These are phyloP conservation scores for Lantana camara DNA, from an alignment of 257 asterid species.

Conservation along the genomic window DNA sequence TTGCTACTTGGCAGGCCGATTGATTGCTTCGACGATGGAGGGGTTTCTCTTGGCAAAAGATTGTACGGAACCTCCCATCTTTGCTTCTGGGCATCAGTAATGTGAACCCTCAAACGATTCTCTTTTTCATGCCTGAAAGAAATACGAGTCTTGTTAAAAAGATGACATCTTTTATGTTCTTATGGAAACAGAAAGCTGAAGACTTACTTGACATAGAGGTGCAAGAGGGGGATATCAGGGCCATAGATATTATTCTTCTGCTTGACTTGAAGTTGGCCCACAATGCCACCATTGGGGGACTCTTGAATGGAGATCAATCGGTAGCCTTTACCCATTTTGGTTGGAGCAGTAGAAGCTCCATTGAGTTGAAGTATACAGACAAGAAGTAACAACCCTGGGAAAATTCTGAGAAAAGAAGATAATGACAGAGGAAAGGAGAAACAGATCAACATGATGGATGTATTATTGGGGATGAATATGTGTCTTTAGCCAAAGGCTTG, in stretches of 20 bases:
- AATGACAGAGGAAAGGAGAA: conserved; percentile 22
- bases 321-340: conserved; percentile 76
- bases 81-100: conserved; percentile 70
- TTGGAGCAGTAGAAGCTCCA: conserved; percentile 36
- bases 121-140: conserved; percentile 66
- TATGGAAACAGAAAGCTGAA: neutral
- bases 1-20: conserved; percentile 34
- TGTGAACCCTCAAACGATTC: conserved; percentile 64
- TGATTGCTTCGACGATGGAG: conserved; percentile 45
- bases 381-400: conserved; percentile 29
- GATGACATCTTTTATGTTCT: neutral
- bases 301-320: conserved; percentile 58
- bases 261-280: conserved; percentile 71
- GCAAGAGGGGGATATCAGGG: conserved; percentile 76
- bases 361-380: conserved; percentile 21
- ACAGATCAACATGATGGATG: conserved; percentile 26
- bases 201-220: conserved; percentile 80
- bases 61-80: conserved; percentile 90
- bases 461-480: neutral
- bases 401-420: conserved; percentile 27
- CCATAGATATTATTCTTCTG: conserved; percentile 63
- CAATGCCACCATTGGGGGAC: conserved; percentile 62
- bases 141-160: neutral
- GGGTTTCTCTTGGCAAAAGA: conserved; percentile 57
- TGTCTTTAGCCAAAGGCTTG: neutral